phyloP scores from a whole-genome alignment of 352 stramenopile genomes.

The Phytophthora aleatoria region DNA sequence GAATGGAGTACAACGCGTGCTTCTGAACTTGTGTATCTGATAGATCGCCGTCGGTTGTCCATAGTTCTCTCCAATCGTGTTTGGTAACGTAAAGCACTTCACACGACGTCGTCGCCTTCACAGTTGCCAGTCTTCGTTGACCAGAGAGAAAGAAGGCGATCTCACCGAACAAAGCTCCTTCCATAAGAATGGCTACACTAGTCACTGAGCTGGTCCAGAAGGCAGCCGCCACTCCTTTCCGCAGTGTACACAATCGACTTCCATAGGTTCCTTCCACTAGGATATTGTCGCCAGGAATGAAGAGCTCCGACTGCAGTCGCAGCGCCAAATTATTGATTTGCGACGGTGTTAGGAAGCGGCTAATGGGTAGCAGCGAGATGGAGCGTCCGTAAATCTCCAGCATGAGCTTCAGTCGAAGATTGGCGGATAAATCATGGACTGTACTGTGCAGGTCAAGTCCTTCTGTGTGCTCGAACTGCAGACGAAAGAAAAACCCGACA shows the following conservation, averaged over 20 bases:
- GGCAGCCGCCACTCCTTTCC: conserved; percentile 59
- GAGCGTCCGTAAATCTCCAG: conserved; percentile 69
- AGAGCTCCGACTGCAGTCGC: conserved; percentile 64
- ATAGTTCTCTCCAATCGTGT: conserved; percentile 68
- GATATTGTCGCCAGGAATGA: conserved; percentile 72
- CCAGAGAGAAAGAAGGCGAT: conserved; percentile 66
- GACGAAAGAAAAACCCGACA: conserved; percentile 67
- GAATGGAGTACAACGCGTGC: conserved; percentile 59
- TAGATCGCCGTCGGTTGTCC: conserved; percentile 38
- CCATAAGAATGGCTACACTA: conserved; percentile 58
- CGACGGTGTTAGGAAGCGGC: conserved; percentile 48
- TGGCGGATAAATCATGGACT: conserved; percentile 67
- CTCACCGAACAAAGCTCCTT: conserved; percentile 73
- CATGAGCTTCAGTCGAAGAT: conserved; percentile 75
- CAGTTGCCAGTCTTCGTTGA: conserved; percentile 62
- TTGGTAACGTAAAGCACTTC: conserved; percentile 73
- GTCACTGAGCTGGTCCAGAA: conserved; percentile 60
- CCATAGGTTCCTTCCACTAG: conserved; percentile 64
- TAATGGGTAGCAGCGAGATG: conserved; percentile 59
- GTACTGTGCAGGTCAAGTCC: conserved; percentile 57
- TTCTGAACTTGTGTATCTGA: conserved; percentile 57
- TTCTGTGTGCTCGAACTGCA: conserved; percentile 61
- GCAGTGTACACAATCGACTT: conserved; percentile 60
- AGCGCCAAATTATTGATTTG: conserved; percentile 76
- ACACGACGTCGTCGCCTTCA: conserved; percentile 64